phyloP scores from a whole-genome alignment of 192 early-diverging fungal genomes.

The Podila clonocystis region DNA sequence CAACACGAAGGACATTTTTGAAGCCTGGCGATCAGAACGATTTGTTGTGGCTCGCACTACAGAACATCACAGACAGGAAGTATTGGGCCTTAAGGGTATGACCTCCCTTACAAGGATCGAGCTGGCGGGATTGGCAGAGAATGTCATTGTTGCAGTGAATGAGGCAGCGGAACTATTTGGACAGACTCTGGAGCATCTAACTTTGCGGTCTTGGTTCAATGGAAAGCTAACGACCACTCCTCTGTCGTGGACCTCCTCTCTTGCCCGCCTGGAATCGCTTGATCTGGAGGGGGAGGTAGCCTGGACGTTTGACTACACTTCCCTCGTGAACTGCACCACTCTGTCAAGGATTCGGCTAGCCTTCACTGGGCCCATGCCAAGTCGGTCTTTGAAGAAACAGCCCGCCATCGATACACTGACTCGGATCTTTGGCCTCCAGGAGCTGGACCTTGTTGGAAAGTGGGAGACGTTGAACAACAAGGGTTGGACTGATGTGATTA shows the following conservation, averaged over 20 bases:
- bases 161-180: slow-evolving; percentile 34
- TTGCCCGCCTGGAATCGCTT: slow-evolving; percentile 13
- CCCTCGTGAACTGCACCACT: slow-evolving; percentile 18
- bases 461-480: slow-evolving; percentile 30
- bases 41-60: not conserved
- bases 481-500: slow-evolving; percentile 30
- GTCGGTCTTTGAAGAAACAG: slow-evolving; percentile 34
- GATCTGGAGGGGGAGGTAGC: slow-evolving; percentile 42
- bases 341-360: slow-evolving; percentile 28
- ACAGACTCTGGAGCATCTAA: slow-evolving; percentile 8
- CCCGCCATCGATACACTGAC: slow-evolving; percentile 25
- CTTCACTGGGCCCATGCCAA: slow-evolving; percentile 39
- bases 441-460: slow-evolving; percentile 31
- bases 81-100: not conserved
- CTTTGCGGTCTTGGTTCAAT: slow-evolving; percentile 38
- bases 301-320: slow-evolving; percentile 45
- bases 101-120: slow-evolving; percentile 19
- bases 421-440: slow-evolving; percentile 9
- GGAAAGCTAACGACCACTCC: slow-evolving; percentile 15
- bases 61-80: not conserved
- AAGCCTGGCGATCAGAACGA: slow-evolving; percentile 19
- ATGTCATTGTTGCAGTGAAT: slow-evolving; percentile 22
- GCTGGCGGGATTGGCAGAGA: slow-evolving; percentile 26
- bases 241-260: slow-evolving; percentile 21
- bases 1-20: slow-evolving; percentile 8